A percentile compares a stretch with the other conserved stretches of the same genome.
These are phyloP conservation scores for Sugiyamaella neomexicana DNA, from an alignment of 1,139 yeast genomes.

Conservation along the genomic window DNA sequence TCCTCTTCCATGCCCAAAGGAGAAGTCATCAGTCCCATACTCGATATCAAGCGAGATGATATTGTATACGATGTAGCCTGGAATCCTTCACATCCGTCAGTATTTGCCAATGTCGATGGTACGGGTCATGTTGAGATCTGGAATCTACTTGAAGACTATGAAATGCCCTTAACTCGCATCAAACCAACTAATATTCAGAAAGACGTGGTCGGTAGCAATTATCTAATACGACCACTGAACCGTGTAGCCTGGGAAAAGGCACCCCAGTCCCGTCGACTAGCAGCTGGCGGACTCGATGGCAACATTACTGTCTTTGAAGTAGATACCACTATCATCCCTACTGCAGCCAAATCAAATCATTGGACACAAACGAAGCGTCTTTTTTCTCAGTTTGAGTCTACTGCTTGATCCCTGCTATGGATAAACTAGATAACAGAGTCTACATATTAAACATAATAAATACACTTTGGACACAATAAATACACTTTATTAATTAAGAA, in stretches of 20 bases:
- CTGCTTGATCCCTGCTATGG: no score
- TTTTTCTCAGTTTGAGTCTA: slow-evolving; percentile 20
- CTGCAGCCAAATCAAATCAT: slow-evolving; percentile 27
- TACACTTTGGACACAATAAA: background rate
- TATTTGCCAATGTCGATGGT: slow-evolving; percentile 54
- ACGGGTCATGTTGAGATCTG: slow-evolving; percentile 53
- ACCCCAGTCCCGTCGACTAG: slow-evolving; percentile 29
- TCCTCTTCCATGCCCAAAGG: slow-evolving; percentile 10
- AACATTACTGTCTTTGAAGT: slow-evolving; percentile 38
- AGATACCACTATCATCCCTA: slow-evolving; percentile 26
- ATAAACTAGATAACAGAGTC: background rate
- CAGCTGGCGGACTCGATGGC: slow-evolving; percentile 44
- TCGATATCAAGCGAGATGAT: slow-evolving; percentile 43
- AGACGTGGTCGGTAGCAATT: slow-evolving; percentile 4
- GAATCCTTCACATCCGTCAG: slow-evolving; percentile 46
- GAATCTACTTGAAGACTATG: slow-evolving; percentile 49
- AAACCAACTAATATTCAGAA: slow-evolving; percentile 24
- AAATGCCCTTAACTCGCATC: slow-evolving; percentile 43
- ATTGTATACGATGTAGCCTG: slow-evolving; percentile 48
- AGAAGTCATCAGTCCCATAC: slow-evolving; percentile 25
- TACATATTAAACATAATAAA: no score
- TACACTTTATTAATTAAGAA: background rate
- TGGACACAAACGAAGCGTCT: slow-evolving; percentile 26
- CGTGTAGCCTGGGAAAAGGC: slow-evolving; percentile 37
- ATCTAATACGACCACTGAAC: slow-evolving; percentile 32